Base-by-base conservation (phyloP, 129 eudicot species). In the Cynara cardunculus region DNA sequence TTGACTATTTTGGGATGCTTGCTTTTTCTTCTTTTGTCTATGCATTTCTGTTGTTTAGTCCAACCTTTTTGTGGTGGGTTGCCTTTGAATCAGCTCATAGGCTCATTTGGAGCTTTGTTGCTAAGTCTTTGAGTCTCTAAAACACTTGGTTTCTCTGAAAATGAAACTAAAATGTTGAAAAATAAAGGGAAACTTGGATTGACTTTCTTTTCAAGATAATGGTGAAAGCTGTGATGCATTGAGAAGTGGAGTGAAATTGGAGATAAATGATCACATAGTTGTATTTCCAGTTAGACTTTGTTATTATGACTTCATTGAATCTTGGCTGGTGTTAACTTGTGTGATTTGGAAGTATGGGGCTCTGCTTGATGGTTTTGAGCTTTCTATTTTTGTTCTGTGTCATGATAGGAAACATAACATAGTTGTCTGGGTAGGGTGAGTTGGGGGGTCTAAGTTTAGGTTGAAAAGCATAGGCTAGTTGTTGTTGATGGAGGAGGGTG, bases 321-420 rank as follows among this genome's bases (percentile, higher is more conserved):
- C n/a, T n/a, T n/a, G n/a, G n/a, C n/a, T n/a, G n/a, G n/a, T n/a
- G n/a, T n/a, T n/a, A n/a, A n/a, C n/a, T n/a, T n/a, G n/a, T n/a
- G n/a, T n/a, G 67, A 81, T 74, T 28, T 74, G 84, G 74, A 74
- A 73, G 61, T 35, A 64, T 76, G 69, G 49, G 71, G n/a, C n/a
- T 32, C 27, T 77, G 32, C 13, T 30, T 61, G 80, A 61, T 13
- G 65, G 24, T n/a, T 56, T 18, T 18, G 65, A 56, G 65, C 24
- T 56, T 56, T 56, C 65, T 56, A 41, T 56, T 56, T 56, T 18
- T 56, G 65, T 19, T 56, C 1, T 56, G 9, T 18, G 21, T 53
- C 8, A 56, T n/a, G 65, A n/a, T 5, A 4, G 65, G 65, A 9
- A 56, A 18, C 24, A n/a, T 56, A 18, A 56, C 22, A 18, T 56